phyloP scores from a whole-genome alignment of 495 filamentous ascomycete species.

The Pyronema domesticum region DNA sequence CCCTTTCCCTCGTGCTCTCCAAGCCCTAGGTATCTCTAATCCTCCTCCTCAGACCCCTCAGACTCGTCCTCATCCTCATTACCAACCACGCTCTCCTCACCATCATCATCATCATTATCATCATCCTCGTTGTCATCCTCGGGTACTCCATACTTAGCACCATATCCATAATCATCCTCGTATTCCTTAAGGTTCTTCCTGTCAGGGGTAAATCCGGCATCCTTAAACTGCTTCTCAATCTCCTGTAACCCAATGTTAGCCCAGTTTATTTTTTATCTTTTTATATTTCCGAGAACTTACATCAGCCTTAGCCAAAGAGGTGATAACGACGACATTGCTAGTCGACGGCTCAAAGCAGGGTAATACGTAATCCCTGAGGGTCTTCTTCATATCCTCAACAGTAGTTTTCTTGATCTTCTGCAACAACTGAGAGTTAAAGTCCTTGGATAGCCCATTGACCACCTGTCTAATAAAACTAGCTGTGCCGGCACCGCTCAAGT shows the following conservation, averaged over 20 bases:
- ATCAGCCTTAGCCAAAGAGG: constrained; percentile 67
- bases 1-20: too few relatives aligned
- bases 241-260: constrained; percentile 30
- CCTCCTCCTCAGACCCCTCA: too few relatives aligned
- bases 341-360: constrained; percentile 59
- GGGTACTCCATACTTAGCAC: constrained; percentile 48
- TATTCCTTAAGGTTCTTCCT: constrained; percentile 62
- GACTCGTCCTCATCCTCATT: constrained; percentile 30
- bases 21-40: too few relatives aligned
- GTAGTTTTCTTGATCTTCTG: constrained; percentile 56
- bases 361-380: constrained; percentile 55
- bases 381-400: constrained; percentile 57
- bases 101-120: constrained; percentile 32
- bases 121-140: constrained; percentile 47
- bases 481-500: constrained; percentile 59
- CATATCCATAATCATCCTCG: constrained; percentile 74
- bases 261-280: background rate
- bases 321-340: constrained; percentile 76
- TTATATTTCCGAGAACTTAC: constrained; percentile 32
- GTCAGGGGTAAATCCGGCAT: constrained; percentile 59
- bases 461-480: constrained; percentile 69
- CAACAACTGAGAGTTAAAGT: constrained; percentile 61
- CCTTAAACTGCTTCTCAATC: constrained; percentile 50
- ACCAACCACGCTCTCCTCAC: constrained; percentile 27
- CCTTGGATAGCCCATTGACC: constrained; percentile 52